phyloP scores from a whole-genome alignment of 257 asterid genomes.

The Gynochthodes officinalis region DNA sequence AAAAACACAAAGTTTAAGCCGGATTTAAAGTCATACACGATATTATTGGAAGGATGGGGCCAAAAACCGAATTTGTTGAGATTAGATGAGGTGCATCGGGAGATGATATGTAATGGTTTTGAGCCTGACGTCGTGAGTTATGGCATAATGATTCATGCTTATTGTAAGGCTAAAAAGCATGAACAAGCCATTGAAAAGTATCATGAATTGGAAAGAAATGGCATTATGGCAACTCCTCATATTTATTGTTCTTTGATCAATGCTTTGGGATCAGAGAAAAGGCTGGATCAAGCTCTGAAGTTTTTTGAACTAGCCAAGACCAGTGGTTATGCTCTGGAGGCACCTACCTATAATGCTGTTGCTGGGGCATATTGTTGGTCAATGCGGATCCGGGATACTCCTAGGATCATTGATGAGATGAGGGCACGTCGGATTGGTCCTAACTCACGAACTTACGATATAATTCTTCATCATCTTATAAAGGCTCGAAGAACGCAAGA shows the following conservation, averaged over 20 bases:
- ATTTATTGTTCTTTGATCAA: conserved; percentile 80
- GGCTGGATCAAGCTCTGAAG: conserved; percentile 53
- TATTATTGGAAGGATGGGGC: conserved; percentile 83
- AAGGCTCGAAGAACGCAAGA: conserved; percentile 44
- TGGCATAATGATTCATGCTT: conserved; percentile 65
- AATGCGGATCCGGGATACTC: conserved; percentile 46
- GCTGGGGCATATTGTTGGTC: conserved; percentile 90
- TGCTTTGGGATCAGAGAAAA: conserved; percentile 68
- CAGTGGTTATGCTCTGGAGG: conserved; percentile 43
- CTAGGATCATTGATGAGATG: conserved; percentile 60
- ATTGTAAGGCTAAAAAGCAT: conserved; percentile 54
- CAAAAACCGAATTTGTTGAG: conserved; percentile 52
- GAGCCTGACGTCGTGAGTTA: conserved; percentile 74
- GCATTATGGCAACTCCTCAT: conserved; percentile 64
- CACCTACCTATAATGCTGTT: conserved; percentile 71
- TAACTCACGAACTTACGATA: conserved; percentile 64
- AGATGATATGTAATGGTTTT: conserved; percentile 64
- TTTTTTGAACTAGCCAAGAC: conserved; percentile 54
- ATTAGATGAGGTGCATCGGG: conserved; percentile 65
- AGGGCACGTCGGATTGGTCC: conserved; percentile 60
- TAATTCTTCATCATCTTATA: conserved; percentile 63
- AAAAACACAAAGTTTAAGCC: conserved; percentile 50
- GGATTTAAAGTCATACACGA: conserved; percentile 58
- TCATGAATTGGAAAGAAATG: conserved; percentile 53
- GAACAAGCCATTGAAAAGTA: conserved; percentile 49